These are phyloP conservation scores for Naganishia onofrii DNA, from an alignment of 768 basidiomycete species.

Conservation along the genomic window DNA sequence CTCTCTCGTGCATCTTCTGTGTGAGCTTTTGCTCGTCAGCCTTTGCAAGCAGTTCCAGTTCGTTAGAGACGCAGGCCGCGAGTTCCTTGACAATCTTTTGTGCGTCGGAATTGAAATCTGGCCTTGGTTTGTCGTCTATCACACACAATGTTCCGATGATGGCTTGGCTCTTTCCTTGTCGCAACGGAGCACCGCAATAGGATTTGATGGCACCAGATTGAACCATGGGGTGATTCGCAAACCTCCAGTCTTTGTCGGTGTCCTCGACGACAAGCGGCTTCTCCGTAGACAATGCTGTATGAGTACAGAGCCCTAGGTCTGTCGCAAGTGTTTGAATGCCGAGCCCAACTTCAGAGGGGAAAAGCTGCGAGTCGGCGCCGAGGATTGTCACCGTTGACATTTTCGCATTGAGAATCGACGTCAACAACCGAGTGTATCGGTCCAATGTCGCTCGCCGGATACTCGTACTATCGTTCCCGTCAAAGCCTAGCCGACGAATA, in stretches of 20 bases:
- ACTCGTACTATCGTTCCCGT: neutral
- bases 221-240: constrained; percentile 44
- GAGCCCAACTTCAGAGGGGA: constrained; percentile 37
- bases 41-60: constrained; percentile 46
- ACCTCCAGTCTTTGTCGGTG: constrained; percentile 46
- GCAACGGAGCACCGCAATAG: constrained; percentile 47
- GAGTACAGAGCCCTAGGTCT: constrained; percentile 44
- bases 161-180: constrained; percentile 35
- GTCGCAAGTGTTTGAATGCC: constrained; percentile 28
- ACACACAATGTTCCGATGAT: constrained; percentile 49
- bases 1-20: constrained; percentile 47
- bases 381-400: constrained; percentile 45
- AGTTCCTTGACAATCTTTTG: constrained; percentile 41
- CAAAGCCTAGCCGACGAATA: constrained; percentile 28
- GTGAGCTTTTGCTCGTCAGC: constrained; percentile 39
- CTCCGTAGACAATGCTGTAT: constrained; percentile 37
- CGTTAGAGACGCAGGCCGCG: constrained; percentile 46
- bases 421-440: constrained; percentile 45
- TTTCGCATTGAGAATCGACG: constrained; percentile 39
- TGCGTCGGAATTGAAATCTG: constrained; percentile 36
- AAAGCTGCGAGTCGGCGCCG: constrained; percentile 38
- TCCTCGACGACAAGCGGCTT: constrained; percentile 43
- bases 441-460: constrained; percentile 37
- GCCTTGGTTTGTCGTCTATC: constrained; percentile 42
- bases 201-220: constrained; percentile 38